Conservation (phyloP, 2,329 filamentous ascomycete species). For the Lachnellula occidentalis region DNA sequence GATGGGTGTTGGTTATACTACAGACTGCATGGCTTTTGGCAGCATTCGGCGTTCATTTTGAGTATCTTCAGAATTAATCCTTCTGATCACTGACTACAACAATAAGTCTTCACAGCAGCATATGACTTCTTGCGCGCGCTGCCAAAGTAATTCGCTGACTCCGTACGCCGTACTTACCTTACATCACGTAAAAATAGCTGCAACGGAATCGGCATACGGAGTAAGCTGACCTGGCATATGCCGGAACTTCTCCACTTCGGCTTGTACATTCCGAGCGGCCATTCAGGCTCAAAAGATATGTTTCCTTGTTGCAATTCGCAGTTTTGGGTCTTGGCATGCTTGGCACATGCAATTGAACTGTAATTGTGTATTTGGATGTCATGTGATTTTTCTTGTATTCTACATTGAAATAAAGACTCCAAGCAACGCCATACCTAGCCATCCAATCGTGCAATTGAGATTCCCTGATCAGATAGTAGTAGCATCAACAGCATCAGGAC, state of each 20-base stretch:
- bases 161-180: not conserved
- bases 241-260: not conserved
- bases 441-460: not conserved
- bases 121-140: not conserved
- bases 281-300: not conserved
- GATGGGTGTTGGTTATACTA: too few species aligned
- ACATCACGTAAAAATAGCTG: not conserved
- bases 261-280: not conserved
- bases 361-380: not conserved
- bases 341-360: not conserved
- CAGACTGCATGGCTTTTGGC: too few species aligned
- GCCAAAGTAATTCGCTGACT: too few species aligned
- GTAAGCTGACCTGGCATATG: not conserved
- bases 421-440: not conserved
- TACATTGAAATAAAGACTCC: not conserved
- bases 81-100: too few species aligned
- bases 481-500: conserved; percentile 15
- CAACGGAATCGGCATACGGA: not conserved
- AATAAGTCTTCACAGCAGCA: not conserved
- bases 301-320: conserved; percentile 15
- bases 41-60: too few species aligned
- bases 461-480: conserved; percentile 13
- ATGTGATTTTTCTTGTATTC: not conserved
- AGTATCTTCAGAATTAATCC: too few species aligned
- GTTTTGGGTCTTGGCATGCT: conserved; percentile 15